These are phyloP conservation scores for Kurtzmaniella quercitrusa DNA, from an alignment of 1,139 yeast species.

Conservation along the genomic window DNA sequence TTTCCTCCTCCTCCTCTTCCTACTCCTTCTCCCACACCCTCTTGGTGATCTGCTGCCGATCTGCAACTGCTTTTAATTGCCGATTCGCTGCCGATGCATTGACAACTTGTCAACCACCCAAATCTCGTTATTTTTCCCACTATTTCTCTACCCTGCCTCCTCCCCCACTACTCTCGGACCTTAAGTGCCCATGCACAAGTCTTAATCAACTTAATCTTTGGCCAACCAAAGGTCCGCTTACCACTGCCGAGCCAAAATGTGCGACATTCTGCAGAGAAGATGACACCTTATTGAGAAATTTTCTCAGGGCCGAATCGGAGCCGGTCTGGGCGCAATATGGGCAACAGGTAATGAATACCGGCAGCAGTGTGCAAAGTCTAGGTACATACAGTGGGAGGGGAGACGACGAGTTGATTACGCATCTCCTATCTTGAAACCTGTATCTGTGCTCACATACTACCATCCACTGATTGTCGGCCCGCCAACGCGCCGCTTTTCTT, in stretches of 20 bases:
- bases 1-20: not conserved
- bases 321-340: no score
- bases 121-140: not conserved
- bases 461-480: no score
- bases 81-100: not conserved
- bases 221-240: constrained; percentile 5
- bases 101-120: not conserved
- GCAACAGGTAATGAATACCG: not conserved
- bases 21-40: no score
- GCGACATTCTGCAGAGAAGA: no score
- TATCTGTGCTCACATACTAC: no score
- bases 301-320: not conserved
- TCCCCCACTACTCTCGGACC: constrained; percentile 1
- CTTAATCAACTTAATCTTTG: constrained; percentile 5
- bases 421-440: not conserved
- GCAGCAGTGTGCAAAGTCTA: not conserved
- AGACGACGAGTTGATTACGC: not conserved
- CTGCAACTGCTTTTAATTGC: not conserved
- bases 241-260: constrained; percentile 3
- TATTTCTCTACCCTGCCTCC: not conserved
- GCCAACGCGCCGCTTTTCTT: not conserved
- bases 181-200: not conserved
- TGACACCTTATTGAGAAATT: no score
- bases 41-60: constrained; percentile 3
- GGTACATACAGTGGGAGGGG: not conserved